Percentiles rank a stretch among this genome's conserved stretches.
These are phyloP conservation scores for Dioscorea cayenensis DNA, from an alignment of 116 monocot species.

Conservation along the genomic window DNA sequence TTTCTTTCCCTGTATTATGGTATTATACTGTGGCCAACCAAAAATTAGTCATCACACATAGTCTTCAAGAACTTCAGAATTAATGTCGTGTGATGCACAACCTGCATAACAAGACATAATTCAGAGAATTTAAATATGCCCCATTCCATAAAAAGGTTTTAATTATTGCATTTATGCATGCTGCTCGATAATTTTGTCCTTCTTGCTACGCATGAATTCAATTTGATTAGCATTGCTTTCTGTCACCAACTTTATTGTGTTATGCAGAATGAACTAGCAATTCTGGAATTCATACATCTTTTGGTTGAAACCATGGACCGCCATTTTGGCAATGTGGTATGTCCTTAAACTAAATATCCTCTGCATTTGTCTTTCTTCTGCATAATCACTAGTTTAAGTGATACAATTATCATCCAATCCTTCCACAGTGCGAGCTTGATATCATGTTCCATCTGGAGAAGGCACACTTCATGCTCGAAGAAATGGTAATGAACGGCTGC, in stretches of 20 bases:
- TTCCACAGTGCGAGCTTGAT: constrained; percentile 81
- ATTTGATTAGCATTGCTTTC: background rate
- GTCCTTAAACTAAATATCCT: background rate
- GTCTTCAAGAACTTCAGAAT: background rate
- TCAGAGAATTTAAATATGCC: background rate
- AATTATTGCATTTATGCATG: background rate
- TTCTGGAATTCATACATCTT: constrained; percentile 94
- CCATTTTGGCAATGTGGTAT: constrained; percentile 98
- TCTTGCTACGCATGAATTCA: constrained; percentile 5
- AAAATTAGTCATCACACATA: background rate
- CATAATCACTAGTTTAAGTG: background rate
- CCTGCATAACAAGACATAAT: background rate
- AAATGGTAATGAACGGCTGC: constrained; percentile 99
- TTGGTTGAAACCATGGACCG: constrained; percentile 97
- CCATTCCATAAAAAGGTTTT: background rate
- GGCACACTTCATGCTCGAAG: constrained; percentile 98
- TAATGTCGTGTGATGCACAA: background rate
- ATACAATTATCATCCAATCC: background rate
- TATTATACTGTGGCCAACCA: background rate
- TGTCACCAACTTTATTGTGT: constrained; percentile 1
- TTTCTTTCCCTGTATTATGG: background rate
- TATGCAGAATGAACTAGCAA: constrained; percentile 74
- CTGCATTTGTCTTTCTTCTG: background rate
- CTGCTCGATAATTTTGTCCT: background rate
- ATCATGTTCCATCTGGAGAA: constrained; percentile 99